phyloP scores from a whole-genome alignment of 768 basidiomycete species.

The Pisolithus marmoratus region DNA sequence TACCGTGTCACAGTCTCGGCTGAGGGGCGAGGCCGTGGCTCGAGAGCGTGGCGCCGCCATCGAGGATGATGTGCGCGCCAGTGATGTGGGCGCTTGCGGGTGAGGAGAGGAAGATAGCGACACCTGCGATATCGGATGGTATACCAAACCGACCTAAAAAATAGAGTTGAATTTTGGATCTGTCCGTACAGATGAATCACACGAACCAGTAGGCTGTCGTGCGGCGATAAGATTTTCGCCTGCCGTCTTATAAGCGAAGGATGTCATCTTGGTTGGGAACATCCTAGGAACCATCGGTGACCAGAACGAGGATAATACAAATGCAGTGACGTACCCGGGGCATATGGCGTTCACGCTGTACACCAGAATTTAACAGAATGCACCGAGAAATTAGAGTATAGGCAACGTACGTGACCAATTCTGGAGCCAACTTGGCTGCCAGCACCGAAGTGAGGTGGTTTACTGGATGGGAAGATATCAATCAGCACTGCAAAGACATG shows the following conservation, averaged over 20 bases:
- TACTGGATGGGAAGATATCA: slow-evolving; percentile 30
- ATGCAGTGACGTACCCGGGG: slow-evolving; percentile 52
- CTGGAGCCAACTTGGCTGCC: slow-evolving; percentile 56
- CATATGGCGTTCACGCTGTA: slow-evolving; percentile 79
- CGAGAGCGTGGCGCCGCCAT: slow-evolving; percentile 48
- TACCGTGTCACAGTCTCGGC: slow-evolving; percentile 17
- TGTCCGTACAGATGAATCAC: background rate
- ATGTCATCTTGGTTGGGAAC: slow-evolving; percentile 85
- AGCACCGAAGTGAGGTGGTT: slow-evolving; percentile 76
- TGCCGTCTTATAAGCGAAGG: slow-evolving; percentile 52
- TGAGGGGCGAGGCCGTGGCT: slow-evolving; percentile 17
- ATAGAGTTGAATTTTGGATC: background rate
- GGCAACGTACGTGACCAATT: slow-evolving; percentile 57
- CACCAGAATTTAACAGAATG: background rate
- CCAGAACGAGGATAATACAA: background rate
- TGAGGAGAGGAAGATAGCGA: slow-evolving; percentile 63
- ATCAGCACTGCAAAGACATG: background rate
- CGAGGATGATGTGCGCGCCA: slow-evolving; percentile 64
- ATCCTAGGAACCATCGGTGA: slow-evolving; percentile 34
- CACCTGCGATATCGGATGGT: slow-evolving; percentile 65
- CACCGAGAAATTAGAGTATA: background rate
- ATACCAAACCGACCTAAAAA: slow-evolving; percentile 56
- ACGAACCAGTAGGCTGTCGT: slow-evolving; percentile 59
- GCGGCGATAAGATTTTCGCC: slow-evolving; percentile 49
- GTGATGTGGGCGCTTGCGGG: slow-evolving; percentile 72